Base-by-base conservation (phyloP, 371 early-diverging fungal species). In the Rhizopus stolonifer region DNA sequence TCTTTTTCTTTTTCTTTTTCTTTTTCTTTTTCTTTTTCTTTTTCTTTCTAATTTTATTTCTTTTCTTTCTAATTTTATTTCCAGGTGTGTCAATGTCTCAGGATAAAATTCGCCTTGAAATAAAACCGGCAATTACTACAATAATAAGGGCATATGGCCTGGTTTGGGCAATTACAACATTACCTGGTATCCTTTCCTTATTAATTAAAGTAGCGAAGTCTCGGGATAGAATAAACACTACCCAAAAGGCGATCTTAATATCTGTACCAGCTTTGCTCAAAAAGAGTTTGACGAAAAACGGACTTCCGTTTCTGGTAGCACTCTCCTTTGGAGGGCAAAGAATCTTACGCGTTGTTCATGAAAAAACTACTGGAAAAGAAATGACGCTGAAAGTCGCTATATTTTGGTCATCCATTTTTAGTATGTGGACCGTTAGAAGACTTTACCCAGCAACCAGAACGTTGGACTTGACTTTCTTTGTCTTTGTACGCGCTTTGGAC, bases 401-500 rank as follows among this genome's bases (percentile, higher is more conserved):
- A 10, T 68, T 76, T 24, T 43, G 59, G 13, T 60, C 78, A 3
- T 49, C 72, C 5, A 57, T 63, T 1, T 15, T 64, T 14, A 60
- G 69, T 33, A 58, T 77, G 33, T 53, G 52, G 17, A 23, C 52
- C 8, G 68, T 70, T 2, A 69, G 69, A 15, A 65, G 64, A 6
- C 36, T 57, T 4, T 77, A 70, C 34, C 74, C 72, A 4, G 53
- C 49, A 9, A 72, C 62, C 1, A 69, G 79, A 14, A 83, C 83
- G 2, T 49, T 80, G 39, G 84, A 84, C 48, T 67, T 83, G 33
- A 82, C 87, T 0, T 61, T 83, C 10, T 83, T 86, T 69, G 77
- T 81, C 0, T 54, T 80, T 4, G 84, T 82, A 17, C 73, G 87
- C 0, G 83, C 80, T 1, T 31, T 80, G 39, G 87, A 86, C 52